Base-by-base conservation (phyloP, 2,329 filamentous ascomycete genomes). In the Rasamsonia emersonii region DNA sequence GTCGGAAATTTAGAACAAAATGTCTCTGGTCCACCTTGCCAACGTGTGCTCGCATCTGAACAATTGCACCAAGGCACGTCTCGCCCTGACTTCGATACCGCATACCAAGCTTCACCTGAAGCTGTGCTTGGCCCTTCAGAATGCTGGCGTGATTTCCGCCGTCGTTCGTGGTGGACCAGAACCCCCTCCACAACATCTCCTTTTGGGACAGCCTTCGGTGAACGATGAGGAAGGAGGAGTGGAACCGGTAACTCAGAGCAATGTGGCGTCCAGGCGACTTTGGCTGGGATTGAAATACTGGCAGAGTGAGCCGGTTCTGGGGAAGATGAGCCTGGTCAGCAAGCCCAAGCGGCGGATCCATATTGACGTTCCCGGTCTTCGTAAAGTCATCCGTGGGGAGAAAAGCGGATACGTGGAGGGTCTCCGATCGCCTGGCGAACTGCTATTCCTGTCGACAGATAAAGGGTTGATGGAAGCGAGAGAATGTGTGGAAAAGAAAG, bases 271-370 rank as follows among this genome's bases (percentile, higher is more conserved):
- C 23, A 72, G 84, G 53, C 71, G 88, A 38, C 65, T 95, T 44
- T 95, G 88, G 88, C 62, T 95, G 9, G 86, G 86, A 1, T 65
- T 94, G 50, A 94, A 94, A 65, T 94, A 94, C 71, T 84, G 75
- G 75, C 77, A 86, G 45, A 82, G 82, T 52, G 70, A 79, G 58
- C 85, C 88, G 4, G 86, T 94, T 14, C 62, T 95, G 44, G 68
- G 67, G 40, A 70, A 75, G 42, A 70, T 89, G 49, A 58, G 61
- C 29, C 57, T 81, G 51, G 67, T 93, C 38, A 81, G 74, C 50
- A 89, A 79, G 59, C 82, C 86, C 7, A 88, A 75, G 49, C 71
- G 85, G 43, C 61, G 76, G 46, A 72, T 93, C 54, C 81, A 71
- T 46, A 67, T 85, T 40, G 68, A 76, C 30, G 68, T 79, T 15